Conservation (phyloP, 83 land plant genomes). For the Picea mariana region DNA sequence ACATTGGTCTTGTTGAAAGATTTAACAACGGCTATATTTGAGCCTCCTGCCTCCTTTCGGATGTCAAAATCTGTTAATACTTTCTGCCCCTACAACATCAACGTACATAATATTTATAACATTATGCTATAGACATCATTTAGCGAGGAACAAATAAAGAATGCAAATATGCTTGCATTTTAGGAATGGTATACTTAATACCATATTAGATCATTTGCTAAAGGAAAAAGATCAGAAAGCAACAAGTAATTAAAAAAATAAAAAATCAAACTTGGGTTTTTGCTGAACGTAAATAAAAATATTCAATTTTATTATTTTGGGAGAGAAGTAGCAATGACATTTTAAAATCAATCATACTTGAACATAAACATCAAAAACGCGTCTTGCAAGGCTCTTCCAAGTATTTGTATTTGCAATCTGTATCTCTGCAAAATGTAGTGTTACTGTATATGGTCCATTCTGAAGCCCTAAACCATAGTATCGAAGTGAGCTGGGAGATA, state of each 20-base stretch:
- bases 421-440: neutral
- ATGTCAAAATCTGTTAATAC: neutral
- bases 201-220: too few species aligned
- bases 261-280: too few species aligned
- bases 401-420: neutral
- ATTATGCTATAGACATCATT: neutral
- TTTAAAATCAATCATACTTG: conserved; percentile 34
- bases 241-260: too few species aligned
- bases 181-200: too few species aligned
- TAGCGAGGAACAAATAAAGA: neutral
- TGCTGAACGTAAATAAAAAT: too few species aligned
- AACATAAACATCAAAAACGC: conserved; percentile 61
- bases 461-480: neutral
- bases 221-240: too few species aligned
- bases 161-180: neutral
- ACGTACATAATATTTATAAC: neutral
- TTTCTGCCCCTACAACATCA: conserved; percentile 38
- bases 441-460: conserved; percentile 14
- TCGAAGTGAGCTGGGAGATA: too few species aligned
- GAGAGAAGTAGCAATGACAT: too few species aligned
- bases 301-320: too few species aligned
- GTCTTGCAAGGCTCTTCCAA: conserved; percentile 38
- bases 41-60: too few species aligned
- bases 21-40: too few species aligned
- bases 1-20: conserved; percentile 13